Conservation (phyloP, 768 basidiomycete species). For the Hebeloma cylindrosporum region DNA sequence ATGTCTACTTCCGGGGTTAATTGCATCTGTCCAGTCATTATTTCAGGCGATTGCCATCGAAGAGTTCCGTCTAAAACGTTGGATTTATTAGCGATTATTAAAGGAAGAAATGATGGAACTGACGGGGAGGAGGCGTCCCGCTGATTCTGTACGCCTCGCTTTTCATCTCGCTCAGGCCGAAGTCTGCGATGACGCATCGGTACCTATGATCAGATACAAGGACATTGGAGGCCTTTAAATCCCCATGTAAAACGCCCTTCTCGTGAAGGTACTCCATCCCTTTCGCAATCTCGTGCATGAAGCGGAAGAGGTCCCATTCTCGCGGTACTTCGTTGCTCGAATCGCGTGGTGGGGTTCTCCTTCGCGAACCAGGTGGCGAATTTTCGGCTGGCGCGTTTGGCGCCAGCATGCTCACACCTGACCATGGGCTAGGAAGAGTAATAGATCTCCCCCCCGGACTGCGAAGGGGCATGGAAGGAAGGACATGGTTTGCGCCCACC, state of each 20-base stretch:
- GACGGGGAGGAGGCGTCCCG: conserved; percentile 46
- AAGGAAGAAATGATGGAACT: conserved; percentile 21
- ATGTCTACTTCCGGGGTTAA: conserved; percentile 63
- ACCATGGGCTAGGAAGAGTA: conserved; percentile 16
- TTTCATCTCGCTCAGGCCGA: conserved; percentile 82
- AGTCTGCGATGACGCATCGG: conserved; percentile 76
- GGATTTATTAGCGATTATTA: background rate
- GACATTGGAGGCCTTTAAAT: conserved; percentile 79
- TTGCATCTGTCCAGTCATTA: conserved; percentile 48
- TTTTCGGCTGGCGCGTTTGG: background rate
- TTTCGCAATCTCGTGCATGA: conserved; percentile 76
- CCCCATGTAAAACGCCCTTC: conserved; percentile 71
- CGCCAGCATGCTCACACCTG: background rate
- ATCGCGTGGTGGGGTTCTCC: conserved; percentile 13
- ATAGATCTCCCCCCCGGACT: conserved; percentile 13
- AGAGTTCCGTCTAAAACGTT: conserved; percentile 55
- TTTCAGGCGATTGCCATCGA: conserved; percentile 73
- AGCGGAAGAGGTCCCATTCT: conserved; percentile 51
- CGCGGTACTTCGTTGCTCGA: conserved; percentile 12
- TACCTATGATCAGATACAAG: conserved; percentile 69
- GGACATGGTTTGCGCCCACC: conserved; percentile 6
- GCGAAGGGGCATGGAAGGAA: background rate
- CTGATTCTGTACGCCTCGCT: conserved; percentile 67
- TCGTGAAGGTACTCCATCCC: conserved; percentile 83
- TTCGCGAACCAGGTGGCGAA: conserved; percentile 9